Conservation (phyloP, 352 stramenopile genomes). For the Globisporangium acanthophoron region DNA sequence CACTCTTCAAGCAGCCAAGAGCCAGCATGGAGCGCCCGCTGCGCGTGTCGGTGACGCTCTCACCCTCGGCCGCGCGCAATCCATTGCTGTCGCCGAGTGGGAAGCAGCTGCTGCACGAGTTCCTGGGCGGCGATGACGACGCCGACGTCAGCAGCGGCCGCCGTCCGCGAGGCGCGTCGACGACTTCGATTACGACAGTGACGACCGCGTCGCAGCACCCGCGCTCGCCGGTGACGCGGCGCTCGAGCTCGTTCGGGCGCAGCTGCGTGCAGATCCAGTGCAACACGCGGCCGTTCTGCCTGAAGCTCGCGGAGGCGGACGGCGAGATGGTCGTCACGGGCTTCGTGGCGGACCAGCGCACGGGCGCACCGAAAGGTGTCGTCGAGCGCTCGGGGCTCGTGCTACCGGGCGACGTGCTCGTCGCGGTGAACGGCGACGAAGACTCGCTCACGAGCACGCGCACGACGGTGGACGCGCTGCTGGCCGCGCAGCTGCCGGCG, state of each 20-base stretch:
- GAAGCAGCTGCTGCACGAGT: slow-evolving; percentile 40
- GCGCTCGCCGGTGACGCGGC: neutral
- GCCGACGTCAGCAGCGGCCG: neutral
- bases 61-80: slow-evolving; percentile 17
- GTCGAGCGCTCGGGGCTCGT: slow-evolving; percentile 40
- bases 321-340: slow-evolving; percentile 42
- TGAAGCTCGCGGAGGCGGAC: slow-evolving; percentile 36
- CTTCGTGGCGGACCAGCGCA: slow-evolving; percentile 28
- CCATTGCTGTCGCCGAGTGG: slow-evolving; percentile 54
- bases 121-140: slow-evolving; percentile 18
- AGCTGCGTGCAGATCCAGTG: slow-evolving; percentile 47
- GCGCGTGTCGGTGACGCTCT: neutral
- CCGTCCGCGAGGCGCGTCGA: neutral
- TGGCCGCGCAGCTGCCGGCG: slow-evolving; percentile 30
- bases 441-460: slow-evolving; percentile 40
- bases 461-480: slow-evolving; percentile 28
- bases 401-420: slow-evolving; percentile 46
- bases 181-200: neutral
- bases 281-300: slow-evolving; percentile 36
- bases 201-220: too few relatives aligned
- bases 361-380: slow-evolving; percentile 17
- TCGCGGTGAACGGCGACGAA: slow-evolving; percentile 52
- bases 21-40: neutral
- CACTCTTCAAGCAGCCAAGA: neutral
- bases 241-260: slow-evolving; percentile 6